These are phyloP conservation scores for Fusarium sp. DNA, from an alignment of 2,329 filamentous ascomycete genomes.

Conservation along the genomic window DNA sequence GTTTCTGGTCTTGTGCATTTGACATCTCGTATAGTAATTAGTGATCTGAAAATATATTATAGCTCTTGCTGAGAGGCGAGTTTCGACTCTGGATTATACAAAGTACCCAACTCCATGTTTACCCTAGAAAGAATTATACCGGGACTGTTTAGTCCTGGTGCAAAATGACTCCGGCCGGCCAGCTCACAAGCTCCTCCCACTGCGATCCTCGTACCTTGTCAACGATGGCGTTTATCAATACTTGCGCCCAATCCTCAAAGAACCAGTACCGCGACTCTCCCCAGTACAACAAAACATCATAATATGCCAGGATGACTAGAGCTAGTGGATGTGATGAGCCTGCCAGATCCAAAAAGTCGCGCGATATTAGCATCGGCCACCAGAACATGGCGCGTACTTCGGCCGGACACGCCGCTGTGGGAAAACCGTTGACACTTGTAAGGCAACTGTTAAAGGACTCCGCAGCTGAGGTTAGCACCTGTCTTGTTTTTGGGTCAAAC, in stretches of 20 bases:
- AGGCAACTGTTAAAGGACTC: not conserved
- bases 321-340: slow-evolving; percentile 21
- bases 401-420: slow-evolving; percentile 10
- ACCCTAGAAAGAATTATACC: too few species aligned
- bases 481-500: slow-evolving; percentile 6
- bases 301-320: slow-evolving; percentile 32
- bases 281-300: slow-evolving; percentile 28
- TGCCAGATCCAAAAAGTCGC: slow-evolving; percentile 30
- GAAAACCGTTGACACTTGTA: not conserved
- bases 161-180: slow-evolving; percentile 26
- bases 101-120: too few species aligned
- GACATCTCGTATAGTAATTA: too few species aligned
- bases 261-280: slow-evolving; percentile 36
- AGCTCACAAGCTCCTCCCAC: slow-evolving; percentile 34
- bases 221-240: slow-evolving; percentile 28
- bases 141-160: too few species aligned
- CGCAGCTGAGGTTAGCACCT: not conserved
- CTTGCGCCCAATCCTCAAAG: slow-evolving; percentile 32
- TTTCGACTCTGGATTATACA: too few species aligned
- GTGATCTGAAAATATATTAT: too few species aligned
- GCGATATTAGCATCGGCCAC: slow-evolving; percentile 30
- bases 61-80: too few species aligned
- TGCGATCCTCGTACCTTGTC: slow-evolving; percentile 33
- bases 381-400: slow-evolving; percentile 30
- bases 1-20: too few species aligned